These are phyloP conservation scores for Fusarium proliferatum DNA, from an alignment of 2,329 filamentous ascomycete genomes.

Conservation along the genomic window DNA sequence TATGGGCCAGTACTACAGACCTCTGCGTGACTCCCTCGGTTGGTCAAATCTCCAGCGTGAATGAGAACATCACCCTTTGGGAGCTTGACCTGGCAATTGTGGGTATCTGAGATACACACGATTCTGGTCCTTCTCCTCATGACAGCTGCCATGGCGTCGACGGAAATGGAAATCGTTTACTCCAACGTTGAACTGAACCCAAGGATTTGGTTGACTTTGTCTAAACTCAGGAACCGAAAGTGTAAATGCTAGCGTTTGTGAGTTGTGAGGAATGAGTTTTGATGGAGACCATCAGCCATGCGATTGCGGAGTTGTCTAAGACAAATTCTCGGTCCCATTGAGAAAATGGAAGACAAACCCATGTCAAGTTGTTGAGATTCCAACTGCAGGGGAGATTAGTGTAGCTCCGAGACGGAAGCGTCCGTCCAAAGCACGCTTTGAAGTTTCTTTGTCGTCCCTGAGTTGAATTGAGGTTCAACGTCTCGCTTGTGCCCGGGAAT, in stretches of 20 bases:
- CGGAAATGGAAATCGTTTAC: conserved; percentile 15
- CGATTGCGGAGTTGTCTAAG: conserved; percentile 33
- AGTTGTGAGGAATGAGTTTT: conserved; percentile 2
- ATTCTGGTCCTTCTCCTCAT: conserved; percentile 66
- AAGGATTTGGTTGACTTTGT: conserved; percentile 29
- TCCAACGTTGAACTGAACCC: conserved; percentile 24
- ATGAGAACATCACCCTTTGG: conserved; percentile 79
- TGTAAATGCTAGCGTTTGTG: conserved; percentile 26
- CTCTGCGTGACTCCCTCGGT: conserved; percentile 72
- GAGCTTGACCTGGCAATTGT: conserved; percentile 73
- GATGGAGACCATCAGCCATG: conserved; percentile 10
- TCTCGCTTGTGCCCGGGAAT: conserved; percentile 26
- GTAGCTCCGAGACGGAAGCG: conserved; percentile 15
- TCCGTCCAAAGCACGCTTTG: conserved; percentile 17
- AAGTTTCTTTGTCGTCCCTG: conserved; percentile 12
- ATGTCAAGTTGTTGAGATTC: conserved; percentile 12
- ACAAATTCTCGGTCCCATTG: conserved; percentile 7
- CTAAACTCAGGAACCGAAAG: conserved; percentile 28
- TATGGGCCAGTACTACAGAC: conserved; percentile 43
- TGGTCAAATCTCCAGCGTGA: conserved; percentile 81
- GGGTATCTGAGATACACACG: conserved; percentile 82
- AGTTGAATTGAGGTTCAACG: neutral
- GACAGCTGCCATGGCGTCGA: conserved; percentile 27
- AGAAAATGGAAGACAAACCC: conserved; percentile 13
- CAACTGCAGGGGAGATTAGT: conserved; percentile 24